Base-by-base conservation (phyloP, 2,329 filamentous ascomycete genomes). In the Dactylonectria estremocensis region DNA sequence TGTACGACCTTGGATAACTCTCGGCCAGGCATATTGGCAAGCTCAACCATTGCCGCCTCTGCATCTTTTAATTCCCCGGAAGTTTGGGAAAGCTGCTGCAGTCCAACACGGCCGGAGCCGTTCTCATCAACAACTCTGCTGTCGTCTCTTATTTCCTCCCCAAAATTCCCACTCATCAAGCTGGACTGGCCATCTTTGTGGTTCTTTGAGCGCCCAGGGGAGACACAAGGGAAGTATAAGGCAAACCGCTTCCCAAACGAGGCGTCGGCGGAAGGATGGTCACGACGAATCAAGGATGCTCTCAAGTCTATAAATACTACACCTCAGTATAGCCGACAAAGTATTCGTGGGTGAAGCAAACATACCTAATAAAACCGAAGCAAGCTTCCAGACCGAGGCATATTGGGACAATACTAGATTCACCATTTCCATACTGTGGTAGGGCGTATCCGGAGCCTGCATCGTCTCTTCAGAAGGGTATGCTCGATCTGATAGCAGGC, bases 381-480 rank as follows among this genome's bases (percentile, higher is more conserved):
- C 53, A 43, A 55, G 53, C 18, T 55, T 55, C 53, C 53, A 55
- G n/a, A 43, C 18, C 31, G 53, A 55, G 18, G 53, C 53, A 20
- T 55, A 55, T 43, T 55, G 31, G 24, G 53, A 40, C 33, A 55
- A 40, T 24, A 55, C 31, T 24, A 55, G 53, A 24, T 55, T 55
- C 53, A 43, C 53, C 8, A 43, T 40, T 37, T 55, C 53, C 22
- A 5, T 55, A 18, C 33, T 43, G n/a, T 55, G 52, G 33, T 16
- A 40, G 33, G 14, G 8, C 16, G 33, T 40, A 20, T n/a, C 33
- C 8, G 53, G 33, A 55, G n/a, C 18, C 33, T 55, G 35, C 33
- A 10, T 5, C 3, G 53, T 55, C 53, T 45, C 40, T 45, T 45
- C 40, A 14, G 40, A 18, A 5, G 40, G 40, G 40, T 45, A 45